Conservation (phyloP, 345 rosid species). For the Salix dunnii region DNA sequence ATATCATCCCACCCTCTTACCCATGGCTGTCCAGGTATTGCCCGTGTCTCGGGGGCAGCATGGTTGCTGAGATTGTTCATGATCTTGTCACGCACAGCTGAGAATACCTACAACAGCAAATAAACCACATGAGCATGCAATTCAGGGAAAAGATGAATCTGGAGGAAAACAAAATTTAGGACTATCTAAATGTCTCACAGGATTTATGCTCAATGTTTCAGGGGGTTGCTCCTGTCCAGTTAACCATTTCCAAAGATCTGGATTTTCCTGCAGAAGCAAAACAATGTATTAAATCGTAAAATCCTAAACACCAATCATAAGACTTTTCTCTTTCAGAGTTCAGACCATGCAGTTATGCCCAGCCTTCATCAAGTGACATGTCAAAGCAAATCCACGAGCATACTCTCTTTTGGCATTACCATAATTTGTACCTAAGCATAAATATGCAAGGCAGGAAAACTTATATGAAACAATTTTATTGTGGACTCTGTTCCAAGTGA, state of each 20-base stretch:
- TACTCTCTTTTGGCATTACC: neutral
- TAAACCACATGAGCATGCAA: neutral
- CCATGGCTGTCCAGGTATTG: conserved; percentile 64
- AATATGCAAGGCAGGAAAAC: neutral
- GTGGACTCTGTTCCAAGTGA: neutral
- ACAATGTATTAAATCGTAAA: neutral
- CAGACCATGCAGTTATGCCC: neutral
- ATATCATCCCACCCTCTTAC: conserved; percentile 76
- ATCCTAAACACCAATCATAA: neutral
- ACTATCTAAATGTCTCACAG: conserved; percentile 41
- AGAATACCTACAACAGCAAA: conserved; percentile 52
- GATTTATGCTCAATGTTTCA: conserved; percentile 59
- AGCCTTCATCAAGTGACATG: neutral
- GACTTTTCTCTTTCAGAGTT: neutral
- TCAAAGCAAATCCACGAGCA: neutral
- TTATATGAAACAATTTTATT: too few relatives aligned
- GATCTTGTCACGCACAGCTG: conserved; percentile 57
- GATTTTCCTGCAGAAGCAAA: conserved; percentile 68
- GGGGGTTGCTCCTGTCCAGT: conserved; percentile 87
- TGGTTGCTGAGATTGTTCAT: conserved; percentile 57
- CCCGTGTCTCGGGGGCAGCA: conserved; percentile 54
- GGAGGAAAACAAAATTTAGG: neutral
- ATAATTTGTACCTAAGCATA: neutral
- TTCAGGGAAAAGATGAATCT: neutral
- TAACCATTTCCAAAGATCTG: conserved; percentile 95